These are phyloP conservation scores for Lanmaoa pseudosensibilis DNA, from an alignment of 768 basidiomycete genomes.

Conservation along the genomic window DNA sequence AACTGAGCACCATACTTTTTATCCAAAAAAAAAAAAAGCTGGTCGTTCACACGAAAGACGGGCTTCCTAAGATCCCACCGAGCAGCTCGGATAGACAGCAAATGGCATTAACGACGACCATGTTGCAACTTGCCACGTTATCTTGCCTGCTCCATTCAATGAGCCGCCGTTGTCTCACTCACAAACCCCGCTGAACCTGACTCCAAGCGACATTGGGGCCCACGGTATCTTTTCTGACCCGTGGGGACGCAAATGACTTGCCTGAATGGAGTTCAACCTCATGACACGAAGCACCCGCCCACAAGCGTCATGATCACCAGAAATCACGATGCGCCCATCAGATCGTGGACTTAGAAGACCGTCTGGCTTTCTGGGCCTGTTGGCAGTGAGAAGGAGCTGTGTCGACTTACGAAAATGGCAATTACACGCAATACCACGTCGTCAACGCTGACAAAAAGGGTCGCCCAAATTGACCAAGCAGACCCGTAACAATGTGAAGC, in stretches of 20 bases:
- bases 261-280: slow-evolving; percentile 5
- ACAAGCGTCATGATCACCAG: slow-evolving; percentile 19
- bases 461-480: slow-evolving; percentile 9
- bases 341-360: slow-evolving; percentile 15
- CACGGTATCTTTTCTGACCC: slow-evolving; percentile 7
- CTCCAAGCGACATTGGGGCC: slow-evolving; percentile 4
- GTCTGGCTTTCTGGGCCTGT: neutral
- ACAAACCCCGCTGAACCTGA: slow-evolving; percentile 19
- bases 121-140: slow-evolving; percentile 12
- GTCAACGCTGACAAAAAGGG: slow-evolving; percentile 18
- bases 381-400: slow-evolving; percentile 9
- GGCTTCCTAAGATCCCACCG: slow-evolving; percentile 8
- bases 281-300: slow-evolving; percentile 9
- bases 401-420: slow-evolving; percentile 7
- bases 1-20: neutral
- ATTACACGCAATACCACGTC: slow-evolving; percentile 15
- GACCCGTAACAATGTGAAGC: slow-evolving; percentile 17
- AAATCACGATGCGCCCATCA: slow-evolving; percentile 12
- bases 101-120: slow-evolving; percentile 4
- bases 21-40: neutral
- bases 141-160: slow-evolving; percentile 5
- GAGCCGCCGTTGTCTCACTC: slow-evolving; percentile 2
- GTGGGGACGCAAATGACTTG: neutral
- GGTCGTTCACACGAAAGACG: slow-evolving; percentile 17
- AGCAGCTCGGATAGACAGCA: slow-evolving; percentile 7